Base-by-base conservation (phyloP, 192 early-diverging fungal species). In the Entomortierella chlamydospora region DNA sequence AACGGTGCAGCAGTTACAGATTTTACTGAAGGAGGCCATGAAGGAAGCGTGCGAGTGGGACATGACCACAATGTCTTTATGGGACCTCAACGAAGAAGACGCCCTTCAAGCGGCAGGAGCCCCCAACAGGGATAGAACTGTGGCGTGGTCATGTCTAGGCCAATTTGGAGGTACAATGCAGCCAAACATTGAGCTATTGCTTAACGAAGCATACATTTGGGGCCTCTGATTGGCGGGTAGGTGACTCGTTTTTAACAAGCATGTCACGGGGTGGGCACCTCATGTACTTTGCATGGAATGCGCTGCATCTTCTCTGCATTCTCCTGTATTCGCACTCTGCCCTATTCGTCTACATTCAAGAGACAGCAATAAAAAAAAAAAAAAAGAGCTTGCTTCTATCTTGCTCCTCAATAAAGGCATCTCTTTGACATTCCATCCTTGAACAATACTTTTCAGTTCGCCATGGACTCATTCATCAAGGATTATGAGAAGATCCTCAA, bases 401-500 rank as follows among this genome's bases (percentile, higher is more conserved):
- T n/a, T n/a, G n/a, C n/a, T n/a, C n/a, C n/a, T n/a, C n/a, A n/a
- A n/a, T n/a, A n/a, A n/a, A n/a, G n/a, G 39, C 50, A 51, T 5
- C 54, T 42, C n/a, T 29, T 41, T 5, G 0, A 8, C 0, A 22
- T 59, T 42, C 17, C 57, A 2, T 41, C 15, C 34, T 23, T 59
- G 20, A 10, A 6, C 55, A 41, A 41, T 29, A 20, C 4, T 12
- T 29, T 22, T 47, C 20, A 0, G 20, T 25, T 43, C 26, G 28
- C 57, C 42, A 93, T 93, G 92, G 91, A 93, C 7, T 68, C 86
- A 47, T 84, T 92, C 49, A 68, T 85, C n/a, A 84, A 86, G 50
- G 87, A 91, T 56, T 88, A 87, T 76, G 85, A 90, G 45, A 91
- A 90, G 68, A 82, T 93, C 22, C 68, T 87, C 26, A 91, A 92